Percentiles rank a stretch among this genome's conserved stretches.
Evolutionary conservation across 1,284 basidiomycete species (phyloP).

Genomic region (Heterobasidion parviporum): DNA sequence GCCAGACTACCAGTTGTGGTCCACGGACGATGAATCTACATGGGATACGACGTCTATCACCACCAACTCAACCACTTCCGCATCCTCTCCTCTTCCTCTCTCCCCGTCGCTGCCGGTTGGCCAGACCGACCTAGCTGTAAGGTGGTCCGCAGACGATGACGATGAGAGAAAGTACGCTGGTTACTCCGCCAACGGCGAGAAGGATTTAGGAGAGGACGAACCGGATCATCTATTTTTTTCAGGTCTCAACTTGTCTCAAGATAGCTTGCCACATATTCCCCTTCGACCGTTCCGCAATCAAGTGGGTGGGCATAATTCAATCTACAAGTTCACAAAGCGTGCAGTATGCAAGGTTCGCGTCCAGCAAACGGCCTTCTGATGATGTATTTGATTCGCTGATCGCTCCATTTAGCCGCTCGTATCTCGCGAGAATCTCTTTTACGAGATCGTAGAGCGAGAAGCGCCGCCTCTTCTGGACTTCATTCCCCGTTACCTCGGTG

Average conservation of each 20-base stretch:
- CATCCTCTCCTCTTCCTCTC: slow-evolving; percentile 28
- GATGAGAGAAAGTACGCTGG: slow-evolving; percentile 23
- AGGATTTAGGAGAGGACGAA: slow-evolving; percentile 20
- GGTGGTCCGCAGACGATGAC: slow-evolving; percentile 22
- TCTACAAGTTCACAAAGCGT: slow-evolving; percentile 96
- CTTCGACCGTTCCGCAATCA: slow-evolving; percentile 95
- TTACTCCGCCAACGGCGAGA: slow-evolving; percentile 1
- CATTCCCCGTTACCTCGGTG: slow-evolving; percentile 94
- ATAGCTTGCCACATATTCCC: slow-evolving; percentile 82
- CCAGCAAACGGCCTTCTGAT: slow-evolving; percentile 11
- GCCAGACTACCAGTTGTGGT: slow-evolving; percentile 47
- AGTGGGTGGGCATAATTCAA: slow-evolving; percentile 94
- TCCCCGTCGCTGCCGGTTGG: slow-evolving; percentile 20
- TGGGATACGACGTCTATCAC: slow-evolving; percentile 62
- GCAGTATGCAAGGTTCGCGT: slow-evolving; percentile 92
- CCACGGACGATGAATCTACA: slow-evolving; percentile 67
- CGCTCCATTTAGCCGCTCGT: slow-evolving; percentile 70
- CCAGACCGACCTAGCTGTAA: slow-evolving; percentile 20
- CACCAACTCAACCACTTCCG: slow-evolving; percentile 46
- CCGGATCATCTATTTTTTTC: slow-evolving; percentile 24
- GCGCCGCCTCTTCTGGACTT: slow-evolving; percentile 88
- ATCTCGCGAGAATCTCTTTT: slow-evolving; percentile 95
- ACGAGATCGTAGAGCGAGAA: slow-evolving; percentile 92
- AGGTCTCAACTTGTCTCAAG: slow-evolving; percentile 37
- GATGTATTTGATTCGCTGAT: neutral